Conservation (phyloP, 2,329 filamentous ascomycete genomes). For the Lecanoromycetidae sp. region DNA sequence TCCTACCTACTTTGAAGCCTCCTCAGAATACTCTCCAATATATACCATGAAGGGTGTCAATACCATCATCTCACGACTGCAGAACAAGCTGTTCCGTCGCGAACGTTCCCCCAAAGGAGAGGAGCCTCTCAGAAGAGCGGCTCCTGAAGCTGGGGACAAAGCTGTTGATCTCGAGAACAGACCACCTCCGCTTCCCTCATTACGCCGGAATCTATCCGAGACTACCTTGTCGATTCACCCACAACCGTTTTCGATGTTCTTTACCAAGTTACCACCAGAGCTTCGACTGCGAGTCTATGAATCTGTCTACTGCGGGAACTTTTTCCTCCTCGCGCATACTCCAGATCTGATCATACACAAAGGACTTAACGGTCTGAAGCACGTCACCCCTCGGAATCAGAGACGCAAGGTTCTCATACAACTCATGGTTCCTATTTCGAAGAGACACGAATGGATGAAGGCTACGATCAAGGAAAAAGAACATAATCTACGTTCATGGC, state of each 20-base stretch:
- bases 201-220: background rate
- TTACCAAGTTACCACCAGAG: conserved; percentile 4
- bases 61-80: too few species aligned
- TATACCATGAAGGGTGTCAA: too few species aligned
- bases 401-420: background rate
- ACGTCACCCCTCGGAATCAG: background rate
- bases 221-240: background rate
- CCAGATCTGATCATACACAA: background rate
- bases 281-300: conserved; percentile 1
- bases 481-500: background rate
- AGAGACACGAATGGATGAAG: background rate
- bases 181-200: background rate
- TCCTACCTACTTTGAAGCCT: too few species aligned
- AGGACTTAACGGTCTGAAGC: background rate
- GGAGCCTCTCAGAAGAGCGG: too few species aligned
- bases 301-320: background rate
- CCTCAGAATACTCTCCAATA: too few species aligned
- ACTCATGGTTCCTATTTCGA: background rate
- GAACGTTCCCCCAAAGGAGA: too few species aligned
- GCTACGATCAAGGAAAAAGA: background rate
- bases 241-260: background rate
- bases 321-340: background rate
- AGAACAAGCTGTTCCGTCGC: too few species aligned
- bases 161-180: too few species aligned
- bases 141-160: too few species aligned